Base-by-base conservation (phyloP, 371 early-diverging fungal genomes). In the Mortierella polycephala region DNA sequence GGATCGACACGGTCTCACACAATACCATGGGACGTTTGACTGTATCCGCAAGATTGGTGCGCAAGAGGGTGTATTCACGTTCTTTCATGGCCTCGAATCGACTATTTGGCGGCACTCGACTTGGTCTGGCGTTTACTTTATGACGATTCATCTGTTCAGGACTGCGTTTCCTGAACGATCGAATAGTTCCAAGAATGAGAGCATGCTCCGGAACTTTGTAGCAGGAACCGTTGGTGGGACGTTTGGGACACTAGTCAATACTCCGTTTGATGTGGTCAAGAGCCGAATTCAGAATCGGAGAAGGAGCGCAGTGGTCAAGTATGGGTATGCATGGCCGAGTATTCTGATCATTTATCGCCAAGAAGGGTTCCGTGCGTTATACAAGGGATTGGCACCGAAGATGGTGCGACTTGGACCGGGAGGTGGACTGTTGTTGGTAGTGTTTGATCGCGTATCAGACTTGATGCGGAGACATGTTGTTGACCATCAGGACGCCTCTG, bases 181-280 rank as follows among this genome's bases (percentile, higher is more conserved):
- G 3, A 47, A 47, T 12, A 56, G 82, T 74, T 87, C 89, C 62
- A 91, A 93, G 75, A 82, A 91, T 50, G 92, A 91, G 61, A 87
- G 88, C 62, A 83, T 96, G 75, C 66, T 86, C 23, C 88, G 88
- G 60, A 96, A 95, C 85, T 96, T 97, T 84, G 82, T 91, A 40
- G 94, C 97, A 60, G 97, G 98, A 42, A 85, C 95, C 14, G 85
- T 96, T 63, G 97, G 97, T 56, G 98, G 97, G 51, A 94, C 93
- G n/a, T 83, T 95, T 51, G 98, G 96, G 39, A 96, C 96, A 14
- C 84, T 93, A 40, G 79, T 95, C 57, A 97, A 96, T 81, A 96
- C 95, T 14, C 97, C 98, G 6, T 91, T 96, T 58, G 98, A 97
- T 84, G 98, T 97, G 37, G 96, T 96, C 59, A 97, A 97, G 88